Evolutionary conservation across 257 asterid species (phyloP).

Genomic region (Jasminum sambac): DNA sequence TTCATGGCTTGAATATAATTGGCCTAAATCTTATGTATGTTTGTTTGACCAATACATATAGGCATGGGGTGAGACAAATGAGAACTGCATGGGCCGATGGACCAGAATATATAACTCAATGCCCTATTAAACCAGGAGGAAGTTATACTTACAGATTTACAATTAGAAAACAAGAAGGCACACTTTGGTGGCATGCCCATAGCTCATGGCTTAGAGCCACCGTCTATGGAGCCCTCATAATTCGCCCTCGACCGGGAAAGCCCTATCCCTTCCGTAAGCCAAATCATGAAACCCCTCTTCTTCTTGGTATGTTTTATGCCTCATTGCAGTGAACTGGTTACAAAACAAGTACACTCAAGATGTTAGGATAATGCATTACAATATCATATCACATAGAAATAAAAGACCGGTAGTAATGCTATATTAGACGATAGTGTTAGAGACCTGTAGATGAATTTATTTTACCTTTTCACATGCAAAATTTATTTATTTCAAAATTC

Average conservation of each 20-base stretch:
- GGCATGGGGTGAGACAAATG: constrained; percentile 85
- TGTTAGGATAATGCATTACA: not conserved
- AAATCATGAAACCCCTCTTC: constrained; percentile 59
- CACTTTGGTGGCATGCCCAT: constrained; percentile 98
- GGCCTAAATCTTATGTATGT: not conserved
- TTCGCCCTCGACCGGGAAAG: constrained; percentile 65
- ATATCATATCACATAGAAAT: too few relatives aligned
- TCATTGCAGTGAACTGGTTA: constrained; percentile 9
- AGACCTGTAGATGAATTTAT: too few relatives aligned
- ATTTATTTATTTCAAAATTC: not conserved
- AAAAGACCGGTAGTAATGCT: too few relatives aligned
- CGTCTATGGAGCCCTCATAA: constrained; percentile 73
- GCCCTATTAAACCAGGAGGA: constrained; percentile 85
- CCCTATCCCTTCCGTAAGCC: constrained; percentile 83
- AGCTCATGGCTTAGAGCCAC: constrained; percentile 97
- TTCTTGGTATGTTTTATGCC: constrained; percentile 53
- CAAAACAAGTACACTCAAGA: not conserved
- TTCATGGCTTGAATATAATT: not conserved
- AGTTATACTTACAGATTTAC: constrained; percentile 78
- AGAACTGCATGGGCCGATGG: constrained; percentile 92
- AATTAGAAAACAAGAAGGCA: constrained; percentile 84
- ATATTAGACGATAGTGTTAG: too few relatives aligned
- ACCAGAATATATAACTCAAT: constrained; percentile 85
- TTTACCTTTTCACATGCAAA: too few relatives aligned
- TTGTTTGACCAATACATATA: constrained; percentile 15